These are phyloP conservation scores for Naganishia vaughanmartiniae DNA, from an alignment of 768 basidiomycete genomes.

Conservation along the genomic window DNA sequence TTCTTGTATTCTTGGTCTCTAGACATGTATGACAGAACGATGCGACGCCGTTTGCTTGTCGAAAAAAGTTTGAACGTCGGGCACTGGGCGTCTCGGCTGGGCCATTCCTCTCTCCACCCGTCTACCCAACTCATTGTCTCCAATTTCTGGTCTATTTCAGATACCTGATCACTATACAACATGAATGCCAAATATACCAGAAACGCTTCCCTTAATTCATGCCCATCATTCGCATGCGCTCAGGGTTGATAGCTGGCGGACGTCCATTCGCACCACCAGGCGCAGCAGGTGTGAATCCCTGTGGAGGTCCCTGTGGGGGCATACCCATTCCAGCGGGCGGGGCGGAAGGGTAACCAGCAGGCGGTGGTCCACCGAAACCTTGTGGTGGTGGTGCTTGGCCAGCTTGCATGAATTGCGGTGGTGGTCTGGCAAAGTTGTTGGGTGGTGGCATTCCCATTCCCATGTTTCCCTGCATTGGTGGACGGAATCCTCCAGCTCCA, in stretches of 20 bases:
- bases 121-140: neutral
- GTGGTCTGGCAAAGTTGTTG: constrained; percentile 19
- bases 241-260: constrained; percentile 45
- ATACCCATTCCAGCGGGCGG: constrained; percentile 17
- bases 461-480: constrained; percentile 21
- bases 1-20: neutral
- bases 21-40: constrained; percentile 6
- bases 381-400: constrained; percentile 19
- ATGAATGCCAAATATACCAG: neutral
- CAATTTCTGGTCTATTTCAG: neutral
- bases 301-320: constrained; percentile 20
- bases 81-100: no score
- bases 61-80: no score
- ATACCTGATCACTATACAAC: constrained; percentile 3
- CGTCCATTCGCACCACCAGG: constrained; percentile 31
- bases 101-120: neutral
- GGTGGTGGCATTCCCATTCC: constrained; percentile 19
- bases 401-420: neutral
- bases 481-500: constrained; percentile 21
- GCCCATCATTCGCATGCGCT: constrained; percentile 51
- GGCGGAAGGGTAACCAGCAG: constrained; percentile 6
- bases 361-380: constrained; percentile 16
- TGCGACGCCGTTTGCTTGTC: neutral
- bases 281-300: constrained; percentile 29
- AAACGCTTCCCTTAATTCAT: neutral